Evolutionary conservation across 2,329 filamentous ascomycete genomes (phyloP).

Genomic region (Alternaria alternata): DNA sequence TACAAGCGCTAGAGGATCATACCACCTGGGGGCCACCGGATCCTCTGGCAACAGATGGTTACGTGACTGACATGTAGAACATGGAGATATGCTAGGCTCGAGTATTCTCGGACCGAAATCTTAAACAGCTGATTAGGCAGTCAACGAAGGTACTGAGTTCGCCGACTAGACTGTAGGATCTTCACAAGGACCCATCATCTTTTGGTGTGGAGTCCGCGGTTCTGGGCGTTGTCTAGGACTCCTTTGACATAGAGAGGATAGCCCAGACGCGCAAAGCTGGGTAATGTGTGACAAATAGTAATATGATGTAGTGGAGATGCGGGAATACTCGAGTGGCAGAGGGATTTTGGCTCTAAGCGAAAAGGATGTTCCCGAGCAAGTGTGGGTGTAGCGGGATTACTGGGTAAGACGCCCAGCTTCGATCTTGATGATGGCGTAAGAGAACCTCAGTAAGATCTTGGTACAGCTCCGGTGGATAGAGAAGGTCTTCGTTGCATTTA

Average conservation of each 20-base stretch:
- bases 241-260: neutral
- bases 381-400: neutral
- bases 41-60: neutral
- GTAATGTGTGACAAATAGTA: neutral
- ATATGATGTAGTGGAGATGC: neutral
- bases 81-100: neutral
- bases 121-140: neutral
- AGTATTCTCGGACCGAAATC: neutral
- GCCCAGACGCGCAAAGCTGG: neutral
- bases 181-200: neutral
- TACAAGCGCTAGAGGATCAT: too few species aligned
- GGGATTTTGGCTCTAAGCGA: neutral
- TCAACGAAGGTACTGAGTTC: neutral
- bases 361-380: neutral
- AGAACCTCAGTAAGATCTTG: neutral
- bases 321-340: neutral
- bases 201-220: neutral
- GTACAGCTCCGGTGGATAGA: neutral
- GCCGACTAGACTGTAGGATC: neutral
- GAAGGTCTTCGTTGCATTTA: neutral
- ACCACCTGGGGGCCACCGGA: neutral
- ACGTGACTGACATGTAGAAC: neutral
- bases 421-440: neutral
- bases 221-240: neutral
- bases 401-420: neutral